Evolutionary conservation across 495 filamentous ascomycete species (phyloP).

Genomic region (Aspergillus incahuasiensis): DNA sequence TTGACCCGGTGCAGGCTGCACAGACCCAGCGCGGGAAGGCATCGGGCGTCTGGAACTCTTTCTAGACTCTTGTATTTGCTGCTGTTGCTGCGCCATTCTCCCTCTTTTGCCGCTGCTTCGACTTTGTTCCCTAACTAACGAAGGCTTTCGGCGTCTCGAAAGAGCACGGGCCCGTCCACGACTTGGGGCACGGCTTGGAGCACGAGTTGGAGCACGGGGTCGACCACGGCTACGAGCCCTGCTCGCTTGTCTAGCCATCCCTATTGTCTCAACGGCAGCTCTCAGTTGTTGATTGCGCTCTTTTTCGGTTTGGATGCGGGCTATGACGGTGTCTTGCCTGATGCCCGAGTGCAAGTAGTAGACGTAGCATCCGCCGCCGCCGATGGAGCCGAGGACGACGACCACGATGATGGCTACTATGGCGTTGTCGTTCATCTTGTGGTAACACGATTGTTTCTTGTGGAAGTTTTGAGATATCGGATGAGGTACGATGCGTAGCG

Average conservation of each 20-base stretch:
- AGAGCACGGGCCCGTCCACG: background rate
- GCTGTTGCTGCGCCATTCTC: background rate
- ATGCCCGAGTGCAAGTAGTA: background rate
- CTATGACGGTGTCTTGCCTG: background rate
- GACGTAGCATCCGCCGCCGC: background rate
- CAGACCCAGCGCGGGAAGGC: background rate
- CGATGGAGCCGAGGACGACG: conserved; percentile 2
- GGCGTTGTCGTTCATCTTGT: conserved; percentile 3
- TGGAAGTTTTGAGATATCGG: background rate
- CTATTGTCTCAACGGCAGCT: background rate
- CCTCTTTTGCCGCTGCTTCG: background rate
- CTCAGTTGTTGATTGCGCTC: background rate
- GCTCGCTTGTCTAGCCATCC: background rate
- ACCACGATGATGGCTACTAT: conserved; percentile 10
- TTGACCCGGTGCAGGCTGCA: background rate
- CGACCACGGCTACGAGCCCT: background rate
- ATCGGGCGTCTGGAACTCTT: background rate
- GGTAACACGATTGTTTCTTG: background rate
- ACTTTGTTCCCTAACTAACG: background rate
- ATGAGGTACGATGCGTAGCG: background rate
- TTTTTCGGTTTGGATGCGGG: background rate
- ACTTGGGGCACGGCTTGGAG: background rate
- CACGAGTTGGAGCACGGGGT: background rate
- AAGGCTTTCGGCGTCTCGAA: background rate
- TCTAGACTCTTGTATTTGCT: background rate